phyloP scores from a whole-genome alignment of 805 yeast species.

The Yarrowia divulgata region DNA sequence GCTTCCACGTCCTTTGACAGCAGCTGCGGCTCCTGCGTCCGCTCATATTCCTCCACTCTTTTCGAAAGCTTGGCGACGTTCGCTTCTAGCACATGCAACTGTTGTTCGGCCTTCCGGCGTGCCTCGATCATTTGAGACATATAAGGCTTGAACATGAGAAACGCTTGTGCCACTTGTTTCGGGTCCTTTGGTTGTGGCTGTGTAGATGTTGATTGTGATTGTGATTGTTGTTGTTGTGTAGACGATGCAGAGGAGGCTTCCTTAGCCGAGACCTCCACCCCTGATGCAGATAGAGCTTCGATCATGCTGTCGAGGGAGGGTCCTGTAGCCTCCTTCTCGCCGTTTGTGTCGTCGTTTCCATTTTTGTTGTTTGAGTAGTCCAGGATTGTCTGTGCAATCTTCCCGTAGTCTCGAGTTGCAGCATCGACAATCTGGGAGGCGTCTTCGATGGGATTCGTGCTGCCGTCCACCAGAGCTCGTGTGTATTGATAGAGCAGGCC shows the following conservation, averaged over 20 bases:
- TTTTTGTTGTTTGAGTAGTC: not conserved
- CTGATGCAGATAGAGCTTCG: conserved; percentile 31
- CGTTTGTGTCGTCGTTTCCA: not conserved
- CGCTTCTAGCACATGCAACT: not conserved
- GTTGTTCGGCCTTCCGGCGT: conserved; percentile 23
- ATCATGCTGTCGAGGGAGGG: conserved; percentile 37
- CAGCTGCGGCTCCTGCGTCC: not conserved
- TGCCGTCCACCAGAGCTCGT: conserved; percentile 4
- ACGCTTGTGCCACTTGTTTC: conserved; percentile 32
- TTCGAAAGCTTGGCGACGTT: not conserved
- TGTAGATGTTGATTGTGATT: not conserved
- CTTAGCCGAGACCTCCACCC: conserved; percentile 19
- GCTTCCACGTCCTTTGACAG: conserved; percentile 1
- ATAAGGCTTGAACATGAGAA: conserved; percentile 38
- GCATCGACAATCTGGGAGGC: not conserved
- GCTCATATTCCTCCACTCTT: conserved; percentile 2
- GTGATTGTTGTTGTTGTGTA: not conserved
- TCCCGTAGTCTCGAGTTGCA: conserved; percentile 3
- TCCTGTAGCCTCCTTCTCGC: not conserved
- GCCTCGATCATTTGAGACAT: conserved; percentile 39
- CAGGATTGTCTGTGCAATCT: not conserved
- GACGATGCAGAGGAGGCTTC: not conserved
- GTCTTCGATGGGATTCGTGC: conserved; percentile 1
- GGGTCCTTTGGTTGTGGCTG: conserved; percentile 33
- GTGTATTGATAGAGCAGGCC: conserved; percentile 25